These are phyloP conservation scores for Penicillium freii DNA, from an alignment of 2,329 filamentous ascomycete species.

Conservation along the genomic window DNA sequence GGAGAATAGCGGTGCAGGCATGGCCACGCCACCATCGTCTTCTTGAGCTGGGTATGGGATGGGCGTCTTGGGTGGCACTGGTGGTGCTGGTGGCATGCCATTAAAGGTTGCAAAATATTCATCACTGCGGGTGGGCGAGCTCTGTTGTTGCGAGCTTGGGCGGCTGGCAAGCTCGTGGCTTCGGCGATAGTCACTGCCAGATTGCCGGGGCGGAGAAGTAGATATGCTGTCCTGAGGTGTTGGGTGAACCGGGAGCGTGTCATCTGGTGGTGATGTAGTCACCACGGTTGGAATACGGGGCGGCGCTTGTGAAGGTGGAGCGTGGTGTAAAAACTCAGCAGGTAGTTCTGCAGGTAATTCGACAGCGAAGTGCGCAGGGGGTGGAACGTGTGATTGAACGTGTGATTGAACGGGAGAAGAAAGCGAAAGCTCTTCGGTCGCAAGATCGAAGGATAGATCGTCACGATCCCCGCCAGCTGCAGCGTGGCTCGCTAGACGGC, in stretches of 20 bases:
- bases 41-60: constrained; percentile 53
- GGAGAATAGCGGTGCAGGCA: constrained; percentile 39
- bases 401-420: constrained; percentile 26
- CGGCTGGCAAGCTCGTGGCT: constrained; percentile 39
- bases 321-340: constrained; percentile 45
- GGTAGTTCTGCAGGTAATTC: constrained; percentile 63
- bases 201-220: constrained; percentile 27
- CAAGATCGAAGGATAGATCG: constrained; percentile 31
- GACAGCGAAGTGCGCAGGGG: constrained; percentile 51
- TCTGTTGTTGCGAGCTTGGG: constrained; percentile 28
- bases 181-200: constrained; percentile 32
- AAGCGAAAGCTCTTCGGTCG: constrained; percentile 26
- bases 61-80: constrained; percentile 74
- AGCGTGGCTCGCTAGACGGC: constrained; percentile 58
- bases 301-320: constrained; percentile 18
- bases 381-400: constrained; percentile 34
- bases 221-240: constrained; percentile 28
- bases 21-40: constrained; percentile 30
- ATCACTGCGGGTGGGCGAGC: constrained; percentile 37
- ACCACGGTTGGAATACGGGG: constrained; percentile 17
- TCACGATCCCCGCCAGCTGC: constrained; percentile 34
- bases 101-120: constrained; percentile 30
- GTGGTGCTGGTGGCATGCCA: constrained; percentile 63
- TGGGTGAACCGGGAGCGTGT: constrained; percentile 30
- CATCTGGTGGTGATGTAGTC: constrained; percentile 29